Evolutionary conservation across 495 filamentous ascomycete species (phyloP), one percentile per base, ranked within the genome.

Genomic region (Viridothelium virens): DNA sequence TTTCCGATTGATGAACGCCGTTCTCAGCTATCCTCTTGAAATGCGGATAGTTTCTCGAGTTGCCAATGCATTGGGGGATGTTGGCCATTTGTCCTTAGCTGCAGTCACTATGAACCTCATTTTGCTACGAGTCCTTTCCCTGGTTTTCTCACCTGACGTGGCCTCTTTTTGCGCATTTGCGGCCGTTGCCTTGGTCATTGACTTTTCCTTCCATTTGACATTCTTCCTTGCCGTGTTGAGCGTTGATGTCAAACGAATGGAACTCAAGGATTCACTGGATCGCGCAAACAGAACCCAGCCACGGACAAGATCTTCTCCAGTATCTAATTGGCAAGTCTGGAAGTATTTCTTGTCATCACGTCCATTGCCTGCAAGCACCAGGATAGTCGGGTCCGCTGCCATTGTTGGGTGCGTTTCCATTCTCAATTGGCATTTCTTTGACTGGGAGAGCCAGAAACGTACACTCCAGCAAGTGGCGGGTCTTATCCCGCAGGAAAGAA

Each of bases 181-280:
- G 5, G 85, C 83, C 16, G 81, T 91, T 62, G 88, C 87, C 2
- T 79, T 88, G 39, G 71, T 86, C 18, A 84, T 90, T 71, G 88
- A 91, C 73, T 88, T 85, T 70, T 80, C 88, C 63, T 88, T 86
- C 69, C 79, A 89, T 41, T 76, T 88, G 16, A 90, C 87, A 3
- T 90, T 89, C 75, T 89, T 91, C 70, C 78, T 89, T 18, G 81
- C 87, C 4, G 87, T 91, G 46, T 79, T 91, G 31, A 90, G 86
- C 69, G 84, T 91, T 64, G 88, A 91, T 66, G 85, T 91, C 31
- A 83, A 83, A 3, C 82, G 89, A 67, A 81, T 86, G 61, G 88
- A 90, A 77, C 79, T 91, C 0, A 78, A 79, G 72, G 81, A 83
- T 68, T 81, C 79, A 0, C 74, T 83, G 14, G 80, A 77, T 53